Conservation (phyloP, 208 protist species). For the Acanthamoeba rhysodes region DNA sequence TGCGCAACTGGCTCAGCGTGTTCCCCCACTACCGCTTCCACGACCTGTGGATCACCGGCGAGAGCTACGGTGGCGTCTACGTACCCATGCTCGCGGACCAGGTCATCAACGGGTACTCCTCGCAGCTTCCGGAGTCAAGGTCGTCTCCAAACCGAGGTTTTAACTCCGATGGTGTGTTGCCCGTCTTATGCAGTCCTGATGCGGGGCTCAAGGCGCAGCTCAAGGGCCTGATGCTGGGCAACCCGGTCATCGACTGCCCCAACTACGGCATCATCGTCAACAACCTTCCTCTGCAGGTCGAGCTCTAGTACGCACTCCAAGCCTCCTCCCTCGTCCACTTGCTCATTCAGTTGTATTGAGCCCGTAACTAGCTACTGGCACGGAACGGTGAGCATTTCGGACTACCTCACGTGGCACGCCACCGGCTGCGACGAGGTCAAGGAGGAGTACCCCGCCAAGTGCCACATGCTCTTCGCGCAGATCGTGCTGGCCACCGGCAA, state of each 20-base stretch:
- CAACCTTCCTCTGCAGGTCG: conserved; percentile 13
- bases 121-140: too few species aligned
- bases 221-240: conserved; percentile 69
- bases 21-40: conserved; percentile 82
- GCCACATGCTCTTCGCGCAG: background rate
- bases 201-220: conserved; percentile 6
- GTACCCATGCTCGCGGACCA: conserved; percentile 45
- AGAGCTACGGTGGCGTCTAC: conserved; percentile 83
- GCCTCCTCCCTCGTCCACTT: background rate
- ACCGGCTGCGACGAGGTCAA: background rate
- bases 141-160: too few species aligned
- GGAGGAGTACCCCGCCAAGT: conserved; percentile 33
- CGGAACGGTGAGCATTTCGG: conserved; percentile 25
- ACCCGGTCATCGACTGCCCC: conserved; percentile 73
- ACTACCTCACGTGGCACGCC: conserved; percentile 21
- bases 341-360: too few species aligned
- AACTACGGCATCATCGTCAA: conserved; percentile 72
- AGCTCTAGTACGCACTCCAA: conserved; percentile 6
- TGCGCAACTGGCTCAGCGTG: conserved; percentile 61
- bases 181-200: background rate
- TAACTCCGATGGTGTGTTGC: background rate
- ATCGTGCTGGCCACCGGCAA: conserved; percentile 44
- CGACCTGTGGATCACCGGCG: conserved; percentile 83
- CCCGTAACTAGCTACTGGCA: conserved; percentile 41
- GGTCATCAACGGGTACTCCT: conserved; percentile 38